Evolutionary conservation across 768 basidiomycete genomes (phyloP).

Genomic region (Neoboletus subvelutipes): DNA sequence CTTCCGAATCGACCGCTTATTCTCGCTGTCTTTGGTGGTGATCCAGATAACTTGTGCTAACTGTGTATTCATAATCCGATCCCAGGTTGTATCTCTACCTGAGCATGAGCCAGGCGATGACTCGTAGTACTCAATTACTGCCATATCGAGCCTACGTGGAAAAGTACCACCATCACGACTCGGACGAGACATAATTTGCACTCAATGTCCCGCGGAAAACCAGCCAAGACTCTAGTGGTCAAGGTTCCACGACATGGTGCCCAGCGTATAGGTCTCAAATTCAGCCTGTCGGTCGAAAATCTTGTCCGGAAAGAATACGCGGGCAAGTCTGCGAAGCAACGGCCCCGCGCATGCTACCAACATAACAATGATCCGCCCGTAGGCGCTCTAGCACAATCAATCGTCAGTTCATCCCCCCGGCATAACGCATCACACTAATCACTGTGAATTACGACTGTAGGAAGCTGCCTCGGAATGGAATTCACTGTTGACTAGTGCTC

Average conservation of each 20-base stretch:
- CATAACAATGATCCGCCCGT: slow-evolving; percentile 53
- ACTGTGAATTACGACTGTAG: slow-evolving; percentile 22
- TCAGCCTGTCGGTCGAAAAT: slow-evolving; percentile 56
- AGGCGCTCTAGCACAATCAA: slow-evolving; percentile 52
- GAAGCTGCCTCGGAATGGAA: slow-evolving; percentile 89
- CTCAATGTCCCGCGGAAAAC: slow-evolving; percentile 41
- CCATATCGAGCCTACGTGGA: slow-evolving; percentile 13
- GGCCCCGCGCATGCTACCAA: slow-evolving; percentile 42
- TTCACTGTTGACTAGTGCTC: slow-evolving; percentile 71
- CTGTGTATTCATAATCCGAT: neutral
- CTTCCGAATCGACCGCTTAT: slow-evolving; percentile 1
- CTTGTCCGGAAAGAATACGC: slow-evolving; percentile 51
- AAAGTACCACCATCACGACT: neutral
- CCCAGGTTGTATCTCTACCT: neutral
- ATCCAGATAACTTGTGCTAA: neutral
- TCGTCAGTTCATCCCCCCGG: slow-evolving; percentile 46
- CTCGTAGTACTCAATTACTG: neutral
- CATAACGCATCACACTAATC: neutral
- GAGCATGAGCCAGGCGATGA: neutral
- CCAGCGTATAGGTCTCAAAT: slow-evolving; percentile 64
- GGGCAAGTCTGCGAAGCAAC: slow-evolving; percentile 46
- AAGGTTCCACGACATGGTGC: slow-evolving; percentile 75
- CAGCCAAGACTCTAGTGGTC: slow-evolving; percentile 55
- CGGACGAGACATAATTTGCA: neutral
- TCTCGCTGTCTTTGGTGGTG: neutral